Percentiles rank a stretch among this genome's conserved stretches.
phyloP scores from a whole-genome alignment of 140 eudicot species.

The Bidens hawaiensis region DNA sequence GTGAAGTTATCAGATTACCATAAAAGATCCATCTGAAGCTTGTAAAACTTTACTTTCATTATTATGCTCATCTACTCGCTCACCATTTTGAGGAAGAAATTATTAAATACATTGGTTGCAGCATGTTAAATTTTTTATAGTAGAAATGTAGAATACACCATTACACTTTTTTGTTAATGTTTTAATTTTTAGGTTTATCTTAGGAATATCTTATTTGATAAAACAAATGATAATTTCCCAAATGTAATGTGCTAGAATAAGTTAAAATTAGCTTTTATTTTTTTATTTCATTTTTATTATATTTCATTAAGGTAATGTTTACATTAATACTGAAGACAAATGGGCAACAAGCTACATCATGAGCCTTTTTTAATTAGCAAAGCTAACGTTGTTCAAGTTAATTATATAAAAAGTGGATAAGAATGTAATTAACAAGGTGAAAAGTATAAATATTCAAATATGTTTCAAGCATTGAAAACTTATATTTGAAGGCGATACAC shows the following conservation, averaged over 20 bases:
- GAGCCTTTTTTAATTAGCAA: too few relatives aligned
- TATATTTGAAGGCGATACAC: not conserved
- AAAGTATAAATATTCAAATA: not conserved
- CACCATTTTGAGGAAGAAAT: conserved; percentile 3
- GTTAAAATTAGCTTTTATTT: too few relatives aligned
- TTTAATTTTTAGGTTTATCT: not conserved
- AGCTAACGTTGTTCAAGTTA: too few relatives aligned
- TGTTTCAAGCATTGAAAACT: not conserved
- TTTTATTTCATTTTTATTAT: too few relatives aligned
- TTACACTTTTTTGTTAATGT: not conserved
- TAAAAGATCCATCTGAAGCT: not conserved
- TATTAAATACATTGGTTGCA: not conserved
- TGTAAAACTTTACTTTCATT: conserved; percentile 9
- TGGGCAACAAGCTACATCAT: too few relatives aligned
- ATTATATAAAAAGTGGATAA: too few relatives aligned
- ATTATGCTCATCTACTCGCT: conserved; percentile 10
- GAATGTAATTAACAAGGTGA: not conserved
- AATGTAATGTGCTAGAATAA: not conserved
- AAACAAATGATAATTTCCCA: not conserved
- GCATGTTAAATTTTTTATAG: not conserved
- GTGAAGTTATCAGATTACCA: conserved; percentile 24
- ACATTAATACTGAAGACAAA: too few relatives aligned
- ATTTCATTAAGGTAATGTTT: too few relatives aligned
- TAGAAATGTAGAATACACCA: not conserved
- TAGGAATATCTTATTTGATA: not conserved